Percentiles rank a stretch among this genome's conserved stretches.
Evolutionary conservation across 306 rosid species (phyloP).

Genomic region (Prunus mira): DNA sequence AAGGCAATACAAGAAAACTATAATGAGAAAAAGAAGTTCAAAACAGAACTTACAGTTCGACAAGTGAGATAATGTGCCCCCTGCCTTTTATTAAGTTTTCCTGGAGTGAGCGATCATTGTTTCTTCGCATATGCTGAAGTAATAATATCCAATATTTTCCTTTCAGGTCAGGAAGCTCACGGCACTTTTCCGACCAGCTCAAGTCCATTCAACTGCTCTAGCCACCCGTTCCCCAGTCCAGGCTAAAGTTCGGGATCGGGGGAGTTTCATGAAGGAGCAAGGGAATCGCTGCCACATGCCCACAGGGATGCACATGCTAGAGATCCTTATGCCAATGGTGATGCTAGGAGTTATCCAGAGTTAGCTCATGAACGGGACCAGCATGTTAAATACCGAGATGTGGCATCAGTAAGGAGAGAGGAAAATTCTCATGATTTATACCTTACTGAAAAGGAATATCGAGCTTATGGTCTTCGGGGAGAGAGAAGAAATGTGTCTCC

Average conservation of each 20-base stretch:
- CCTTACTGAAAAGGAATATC: constrained; percentile 58
- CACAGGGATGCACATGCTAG: constrained; percentile 30
- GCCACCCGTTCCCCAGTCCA: constrained; percentile 29
- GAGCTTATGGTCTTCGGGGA: constrained; percentile 55
- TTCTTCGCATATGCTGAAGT: constrained; percentile 8
- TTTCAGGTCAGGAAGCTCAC: constrained; percentile 78
- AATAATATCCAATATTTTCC: constrained; percentile 17
- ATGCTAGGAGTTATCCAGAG: constrained; percentile 27
- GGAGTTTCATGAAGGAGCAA: constrained; percentile 23
- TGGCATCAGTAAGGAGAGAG: constrained; percentile 33
- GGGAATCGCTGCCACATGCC: constrained; percentile 24
- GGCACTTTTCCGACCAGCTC: constrained; percentile 65
- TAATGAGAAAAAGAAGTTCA: constrained; percentile 62
- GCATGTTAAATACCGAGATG: constrained; percentile 21
- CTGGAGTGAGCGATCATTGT: not conserved
- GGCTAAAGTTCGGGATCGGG: constrained; percentile 33
- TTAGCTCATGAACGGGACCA: constrained; percentile 47
- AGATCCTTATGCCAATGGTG: constrained; percentile 29
- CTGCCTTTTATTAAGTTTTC: not conserved
- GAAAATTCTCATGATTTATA: constrained; percentile 48
- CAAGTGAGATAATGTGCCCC: constrained; percentile 46
- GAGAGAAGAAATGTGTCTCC: constrained; percentile 43
- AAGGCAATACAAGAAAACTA: constrained; percentile 83
- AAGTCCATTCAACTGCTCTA: constrained; percentile 27
- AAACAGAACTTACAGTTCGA: constrained; percentile 66